Conservation (phyloP, 805 yeast species). For the Lipomyces yamadae region DNA sequence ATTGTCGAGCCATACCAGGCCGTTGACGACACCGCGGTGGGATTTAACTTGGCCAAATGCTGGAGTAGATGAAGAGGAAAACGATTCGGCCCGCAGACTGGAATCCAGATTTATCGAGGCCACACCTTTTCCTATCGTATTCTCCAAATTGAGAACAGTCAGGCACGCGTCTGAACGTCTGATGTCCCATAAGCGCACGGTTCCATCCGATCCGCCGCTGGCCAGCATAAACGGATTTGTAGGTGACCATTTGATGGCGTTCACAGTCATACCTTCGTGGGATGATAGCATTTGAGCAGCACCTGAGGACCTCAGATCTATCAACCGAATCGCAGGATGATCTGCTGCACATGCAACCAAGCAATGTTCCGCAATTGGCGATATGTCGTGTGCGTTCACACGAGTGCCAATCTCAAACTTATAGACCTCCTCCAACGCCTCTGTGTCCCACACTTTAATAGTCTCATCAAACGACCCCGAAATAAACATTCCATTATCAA, state of each 20-base stretch:
- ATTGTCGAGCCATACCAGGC: conserved; percentile 69
- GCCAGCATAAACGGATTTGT: conserved; percentile 63
- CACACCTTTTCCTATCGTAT: conserved; percentile 19
- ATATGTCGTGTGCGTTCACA: conserved; percentile 70
- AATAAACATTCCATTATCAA: conserved; percentile 83
- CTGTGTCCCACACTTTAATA: conserved; percentile 82
- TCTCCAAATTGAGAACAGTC: conserved; percentile 62
- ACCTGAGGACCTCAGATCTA: conserved; percentile 34
- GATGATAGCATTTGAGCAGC: conserved; percentile 34
- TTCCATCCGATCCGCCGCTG: conserved; percentile 82
- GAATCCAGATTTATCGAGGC: conserved; percentile 20
- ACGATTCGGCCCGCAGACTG: conserved; percentile 25
- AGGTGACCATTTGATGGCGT: conserved; percentile 79
- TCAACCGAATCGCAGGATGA: conserved; percentile 66
- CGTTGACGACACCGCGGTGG: conserved; percentile 79
- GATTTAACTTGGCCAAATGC: conserved; percentile 53
- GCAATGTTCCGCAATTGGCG: conserved; percentile 51
- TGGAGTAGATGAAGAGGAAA: conserved; percentile 25
- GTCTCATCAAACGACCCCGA: conserved; percentile 79
- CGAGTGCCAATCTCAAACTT: conserved; percentile 64
- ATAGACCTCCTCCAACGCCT: conserved; percentile 66
- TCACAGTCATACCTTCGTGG: conserved; percentile 44
- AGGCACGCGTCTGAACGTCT: conserved; percentile 69
- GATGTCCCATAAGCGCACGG: conserved; percentile 83
- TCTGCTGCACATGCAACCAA: conserved; percentile 74